Base-by-base conservation (phyloP, 371 early-diverging fungal species). In the Apophysomyces elegans region DNA sequence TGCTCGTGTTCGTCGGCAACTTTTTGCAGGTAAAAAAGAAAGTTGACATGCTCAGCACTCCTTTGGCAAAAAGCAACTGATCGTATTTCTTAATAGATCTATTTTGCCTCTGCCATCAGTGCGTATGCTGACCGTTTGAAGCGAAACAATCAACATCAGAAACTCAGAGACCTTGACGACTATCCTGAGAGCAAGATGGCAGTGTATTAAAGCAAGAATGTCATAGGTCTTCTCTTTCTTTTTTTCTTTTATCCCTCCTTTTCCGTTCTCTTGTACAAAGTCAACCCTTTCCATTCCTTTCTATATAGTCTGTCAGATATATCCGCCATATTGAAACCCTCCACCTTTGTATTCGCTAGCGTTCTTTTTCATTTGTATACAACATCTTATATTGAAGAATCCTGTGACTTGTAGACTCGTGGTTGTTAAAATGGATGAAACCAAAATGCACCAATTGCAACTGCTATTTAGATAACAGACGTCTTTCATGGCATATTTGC, bases 51-150 rank as follows among this genome's bases (percentile, higher is more conserved):
- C 21, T 12, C 1, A 41, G 9, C 59, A 50, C 18, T 11, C 37
- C 9, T 35, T 12, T 56, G 26, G 7, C 8, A 45, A 38, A 1
- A 11, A 8, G 7, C 13, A 37, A 18, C 61, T 37, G 56, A 14
- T 26, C 45, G 13, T 41, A 11, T 32, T 56, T 56, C 4, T 39
- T n/a, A 18, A 14, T 44, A 69, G 69, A 50, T 70, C 7, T 70
- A 70, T 46, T 70, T 70, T 45, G 70, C 70, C 14, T 63, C 54
- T 5, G 64, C 64, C 18, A 63, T 72, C 38, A 60, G 66, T 37
- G 73, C 73, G 37, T 72, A 72, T 50, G 66, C 73, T 26, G 43
- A 59, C 18, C 73, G 73, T 44, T 58, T 72, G 44, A 68, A 66
- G 63, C 62, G 66, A 37, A 65, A 58, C 38, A 62, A 66, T 16